Conservation (phyloP, 1,284 basidiomycete genomes). For the Golubevia pallescens region DNA sequence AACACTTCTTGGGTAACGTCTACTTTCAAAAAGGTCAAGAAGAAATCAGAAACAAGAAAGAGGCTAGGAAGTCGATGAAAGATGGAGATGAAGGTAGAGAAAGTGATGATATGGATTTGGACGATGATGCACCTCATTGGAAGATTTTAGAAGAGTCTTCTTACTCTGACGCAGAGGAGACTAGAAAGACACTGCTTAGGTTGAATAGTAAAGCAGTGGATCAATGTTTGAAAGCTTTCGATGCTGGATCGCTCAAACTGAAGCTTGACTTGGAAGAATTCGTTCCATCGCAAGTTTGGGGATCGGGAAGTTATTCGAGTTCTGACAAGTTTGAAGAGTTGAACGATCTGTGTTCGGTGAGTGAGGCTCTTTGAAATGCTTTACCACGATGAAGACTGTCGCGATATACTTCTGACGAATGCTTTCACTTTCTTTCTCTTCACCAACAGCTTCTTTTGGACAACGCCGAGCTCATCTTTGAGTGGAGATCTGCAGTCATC, state of each 20-base stretch:
- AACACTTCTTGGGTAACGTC: conserved; percentile 49
- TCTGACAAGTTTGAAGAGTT: too few relatives aligned
- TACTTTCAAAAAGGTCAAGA: conserved; percentile 30
- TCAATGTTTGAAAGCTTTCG: conserved; percentile 8
- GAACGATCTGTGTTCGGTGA: too few relatives aligned
- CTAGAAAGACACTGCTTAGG: conserved; percentile 26
- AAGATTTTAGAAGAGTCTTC: conserved; percentile 36
- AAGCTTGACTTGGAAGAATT: background rate
- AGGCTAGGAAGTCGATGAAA: background rate
- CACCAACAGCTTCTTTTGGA: too few relatives aligned
- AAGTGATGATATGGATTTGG: background rate
- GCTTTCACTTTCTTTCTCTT: too few relatives aligned
- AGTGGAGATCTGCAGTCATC: conserved; percentile 39
- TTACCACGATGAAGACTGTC: too few relatives aligned
- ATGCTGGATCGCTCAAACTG: conserved; percentile 1
- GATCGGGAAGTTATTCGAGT: too few relatives aligned
- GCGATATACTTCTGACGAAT: too few relatives aligned
- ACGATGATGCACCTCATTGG: too few relatives aligned
- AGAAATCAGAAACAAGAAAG: background rate
- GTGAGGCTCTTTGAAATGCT: too few relatives aligned
- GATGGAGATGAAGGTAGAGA: too few relatives aligned
- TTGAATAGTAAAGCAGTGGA: conserved; percentile 36
- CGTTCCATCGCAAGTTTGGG: too few relatives aligned
- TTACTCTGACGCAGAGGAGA: conserved; percentile 38
- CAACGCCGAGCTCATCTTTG: conserved; percentile 32